Conservation (phyloP, 2,329 filamentous ascomycete genomes). For the Talaromyces atroroseus region DNA sequence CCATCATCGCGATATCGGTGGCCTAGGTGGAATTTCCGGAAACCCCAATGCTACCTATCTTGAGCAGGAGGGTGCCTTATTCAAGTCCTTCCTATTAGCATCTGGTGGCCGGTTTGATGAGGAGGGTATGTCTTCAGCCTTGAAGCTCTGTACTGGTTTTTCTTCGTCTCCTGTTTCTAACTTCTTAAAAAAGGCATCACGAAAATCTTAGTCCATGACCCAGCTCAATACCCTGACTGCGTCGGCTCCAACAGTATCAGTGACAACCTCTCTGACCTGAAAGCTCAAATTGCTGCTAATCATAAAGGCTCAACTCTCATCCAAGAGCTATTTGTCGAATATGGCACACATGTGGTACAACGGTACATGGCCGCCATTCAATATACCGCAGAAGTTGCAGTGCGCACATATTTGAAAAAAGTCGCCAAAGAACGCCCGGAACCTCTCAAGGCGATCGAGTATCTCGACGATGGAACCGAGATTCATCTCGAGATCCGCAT, state of each 20-base stretch:
- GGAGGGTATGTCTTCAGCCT: neutral
- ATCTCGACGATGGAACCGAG: conserved; percentile 38
- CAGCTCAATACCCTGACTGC: conserved; percentile 14
- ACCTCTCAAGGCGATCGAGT: conserved; percentile 29
- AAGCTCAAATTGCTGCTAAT: conserved; percentile 32
- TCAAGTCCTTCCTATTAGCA: conserved; percentile 61
- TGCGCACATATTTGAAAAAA: conserved; percentile 26
- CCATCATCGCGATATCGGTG: conserved; percentile 51
- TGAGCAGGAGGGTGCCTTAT: conserved; percentile 52
- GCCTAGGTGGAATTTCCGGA: conserved; percentile 25
- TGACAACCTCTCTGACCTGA: conserved; percentile 40
- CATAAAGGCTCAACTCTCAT: conserved; percentile 33
- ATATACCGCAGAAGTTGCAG: conserved; percentile 28
- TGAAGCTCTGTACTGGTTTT: neutral
- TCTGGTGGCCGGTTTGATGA: conserved; percentile 50
- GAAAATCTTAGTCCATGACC: conserved; percentile 5
- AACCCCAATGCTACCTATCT: conserved; percentile 37
- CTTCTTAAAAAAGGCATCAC: neutral
- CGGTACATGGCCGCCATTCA: conserved; percentile 35
- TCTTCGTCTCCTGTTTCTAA: neutral
- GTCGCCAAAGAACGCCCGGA: conserved; percentile 17
- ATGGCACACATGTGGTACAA: conserved; percentile 26
- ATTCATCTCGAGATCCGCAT: conserved; percentile 33
- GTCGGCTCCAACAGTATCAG: conserved; percentile 20
- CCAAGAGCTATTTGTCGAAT: conserved; percentile 27